A percentile compares a stretch with the other conserved stretches of the same genome.
Conservation (phyloP, 1,284 basidiomycete species). For the Exobasidium cylindrosporum region DNA sequence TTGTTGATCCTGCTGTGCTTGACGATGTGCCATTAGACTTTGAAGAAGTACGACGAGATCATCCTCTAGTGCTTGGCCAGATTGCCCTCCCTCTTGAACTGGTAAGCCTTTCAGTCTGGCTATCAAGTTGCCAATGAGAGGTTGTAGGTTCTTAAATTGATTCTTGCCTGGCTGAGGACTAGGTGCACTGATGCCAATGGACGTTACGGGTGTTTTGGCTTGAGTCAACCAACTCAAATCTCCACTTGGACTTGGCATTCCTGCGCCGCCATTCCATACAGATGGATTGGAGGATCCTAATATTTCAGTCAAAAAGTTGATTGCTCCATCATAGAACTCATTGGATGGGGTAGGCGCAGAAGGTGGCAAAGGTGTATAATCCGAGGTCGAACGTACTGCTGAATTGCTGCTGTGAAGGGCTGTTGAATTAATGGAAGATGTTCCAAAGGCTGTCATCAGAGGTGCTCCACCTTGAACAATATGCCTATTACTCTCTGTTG, state of each 20-base stretch:
- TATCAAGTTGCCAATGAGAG: constrained; percentile 8
- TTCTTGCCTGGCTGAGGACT: background rate
- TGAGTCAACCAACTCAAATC: background rate
- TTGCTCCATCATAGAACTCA: constrained; percentile 14
- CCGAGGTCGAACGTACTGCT: background rate
- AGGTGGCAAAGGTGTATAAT: background rate
- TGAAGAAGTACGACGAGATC: constrained; percentile 8
- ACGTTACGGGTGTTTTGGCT: background rate
- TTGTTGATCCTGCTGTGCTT: constrained; percentile 7
- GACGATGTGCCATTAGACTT: constrained; percentile 9
- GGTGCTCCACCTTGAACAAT: background rate
- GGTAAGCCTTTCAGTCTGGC: constrained; percentile 10
- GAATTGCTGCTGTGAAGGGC: background rate
- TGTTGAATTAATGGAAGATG: background rate
- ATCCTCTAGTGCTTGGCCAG: background rate
- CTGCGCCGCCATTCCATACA: constrained; percentile 4
- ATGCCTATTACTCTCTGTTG: background rate
- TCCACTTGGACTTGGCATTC: background rate
- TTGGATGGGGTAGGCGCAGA: constrained; percentile 7
- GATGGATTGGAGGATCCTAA: constrained; percentile 11
- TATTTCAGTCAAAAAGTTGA: constrained; percentile 12
- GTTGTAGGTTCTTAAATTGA: constrained; percentile 10
- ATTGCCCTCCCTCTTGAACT: background rate
- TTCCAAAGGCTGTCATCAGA: background rate
- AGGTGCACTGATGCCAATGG: background rate